phyloP scores from a whole-genome alignment of 1,284 basidiomycete species.

The Puccinia coronata region DNA sequence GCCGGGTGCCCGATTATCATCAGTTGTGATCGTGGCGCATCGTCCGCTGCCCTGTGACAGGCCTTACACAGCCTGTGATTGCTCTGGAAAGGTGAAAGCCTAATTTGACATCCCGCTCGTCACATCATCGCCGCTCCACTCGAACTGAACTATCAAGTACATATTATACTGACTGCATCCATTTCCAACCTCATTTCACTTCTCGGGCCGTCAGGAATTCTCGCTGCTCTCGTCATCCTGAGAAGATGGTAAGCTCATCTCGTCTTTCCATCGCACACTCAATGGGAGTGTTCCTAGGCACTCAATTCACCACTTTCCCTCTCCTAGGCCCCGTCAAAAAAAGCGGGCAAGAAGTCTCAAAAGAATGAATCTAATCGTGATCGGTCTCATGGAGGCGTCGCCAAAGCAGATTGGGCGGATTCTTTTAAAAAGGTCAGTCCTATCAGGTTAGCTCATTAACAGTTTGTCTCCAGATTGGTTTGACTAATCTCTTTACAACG shows the following conservation, averaged over 20 bases:
- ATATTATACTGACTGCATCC: too few relatives aligned
- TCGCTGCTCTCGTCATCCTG: neutral
- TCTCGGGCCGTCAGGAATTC: neutral
- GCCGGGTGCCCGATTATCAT: too few relatives aligned
- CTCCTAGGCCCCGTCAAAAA: slow-evolving; percentile 43
- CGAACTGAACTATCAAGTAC: too few relatives aligned
- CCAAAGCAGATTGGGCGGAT: slow-evolving; percentile 49
- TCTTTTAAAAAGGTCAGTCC: slow-evolving; percentile 50
- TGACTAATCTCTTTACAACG: neutral
- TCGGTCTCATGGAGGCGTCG: slow-evolving; percentile 32
- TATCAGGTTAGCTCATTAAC: slow-evolving; percentile 1
- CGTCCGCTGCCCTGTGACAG: neutral
- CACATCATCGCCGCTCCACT: neutral
- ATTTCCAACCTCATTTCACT: neutral
- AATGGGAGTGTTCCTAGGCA: neutral
- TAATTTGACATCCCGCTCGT: neutral
- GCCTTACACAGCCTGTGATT: neutral
- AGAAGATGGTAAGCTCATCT: slow-evolving; percentile 32
- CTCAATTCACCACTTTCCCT: neutral
- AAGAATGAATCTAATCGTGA: slow-evolving; percentile 30
- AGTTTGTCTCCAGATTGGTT: neutral
- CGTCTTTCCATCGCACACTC: neutral
- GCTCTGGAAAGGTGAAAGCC: neutral
- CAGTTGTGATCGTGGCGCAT: neutral
- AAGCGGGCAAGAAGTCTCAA: slow-evolving; percentile 46